Conservation (phyloP, 78 protist species). For the Chrysochromulina parva region DNA sequence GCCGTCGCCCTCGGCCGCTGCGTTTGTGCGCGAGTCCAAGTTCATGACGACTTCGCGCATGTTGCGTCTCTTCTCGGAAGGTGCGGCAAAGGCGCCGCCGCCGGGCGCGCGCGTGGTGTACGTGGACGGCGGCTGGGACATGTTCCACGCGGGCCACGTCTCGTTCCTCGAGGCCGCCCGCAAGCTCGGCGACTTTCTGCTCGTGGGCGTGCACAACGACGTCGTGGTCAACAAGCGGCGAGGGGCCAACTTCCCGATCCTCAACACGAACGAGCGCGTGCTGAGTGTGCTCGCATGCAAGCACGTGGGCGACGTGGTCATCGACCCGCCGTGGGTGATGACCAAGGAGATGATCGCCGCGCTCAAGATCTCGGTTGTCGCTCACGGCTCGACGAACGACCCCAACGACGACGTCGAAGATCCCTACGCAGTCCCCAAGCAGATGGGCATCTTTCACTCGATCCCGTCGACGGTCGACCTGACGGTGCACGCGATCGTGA, state of each 20-base stretch:
- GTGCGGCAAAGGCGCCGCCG: background rate
- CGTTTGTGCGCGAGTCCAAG: background rate
- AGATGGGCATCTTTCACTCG: background rate
- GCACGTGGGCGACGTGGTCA: slow-evolving; percentile 86
- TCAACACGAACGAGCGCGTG: slow-evolving; percentile 91
- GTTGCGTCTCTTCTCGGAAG: background rate
- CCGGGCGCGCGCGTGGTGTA: slow-evolving; percentile 84
- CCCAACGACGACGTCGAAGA: background rate
- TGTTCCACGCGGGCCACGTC: slow-evolving; percentile 72
- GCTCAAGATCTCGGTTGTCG: slow-evolving; percentile 70
- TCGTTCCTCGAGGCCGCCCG: slow-evolving; percentile 66
- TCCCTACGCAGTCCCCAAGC: slow-evolving; percentile 53
- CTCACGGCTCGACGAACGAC: slow-evolving; percentile 62
- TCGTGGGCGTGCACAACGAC: slow-evolving; percentile 91
- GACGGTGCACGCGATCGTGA: background rate
- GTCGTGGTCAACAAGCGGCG: slow-evolving; percentile 57
- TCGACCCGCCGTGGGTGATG: slow-evolving; percentile 84
- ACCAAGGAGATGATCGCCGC: slow-evolving; percentile 69
- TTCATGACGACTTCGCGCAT: slow-evolving; percentile 20
- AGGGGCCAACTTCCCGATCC: slow-evolving; percentile 89
- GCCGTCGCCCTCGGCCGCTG: too few relatives aligned
- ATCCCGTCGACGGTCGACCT: background rate
- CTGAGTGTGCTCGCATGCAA: slow-evolving; percentile 84
- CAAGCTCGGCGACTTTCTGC: slow-evolving; percentile 81
- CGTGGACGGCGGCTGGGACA: slow-evolving; percentile 93